phyloP scores from a whole-genome alignment of 192 early-diverging fungal genomes.

The Geranomyces variabilis region DNA sequence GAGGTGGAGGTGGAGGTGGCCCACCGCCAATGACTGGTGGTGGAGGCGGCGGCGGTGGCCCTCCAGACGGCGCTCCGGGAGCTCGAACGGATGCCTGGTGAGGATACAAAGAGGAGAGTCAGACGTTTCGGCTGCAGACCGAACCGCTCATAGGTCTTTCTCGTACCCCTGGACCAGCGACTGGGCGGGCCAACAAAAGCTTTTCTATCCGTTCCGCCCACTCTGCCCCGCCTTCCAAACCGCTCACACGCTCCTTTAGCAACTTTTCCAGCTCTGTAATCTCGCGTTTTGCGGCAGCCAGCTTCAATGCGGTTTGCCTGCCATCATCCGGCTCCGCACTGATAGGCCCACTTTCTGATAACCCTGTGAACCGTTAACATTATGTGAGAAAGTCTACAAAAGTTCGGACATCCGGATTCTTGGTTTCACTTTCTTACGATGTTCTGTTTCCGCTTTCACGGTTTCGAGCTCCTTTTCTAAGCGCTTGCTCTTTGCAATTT shows the following conservation, averaged over 20 bases:
- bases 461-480: slow-evolving; percentile 54
- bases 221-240: slow-evolving; percentile 28
- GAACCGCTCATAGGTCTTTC: not conserved
- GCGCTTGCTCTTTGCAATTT: slow-evolving; percentile 44
- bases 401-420: too few relatives aligned
- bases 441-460: slow-evolving; percentile 20
- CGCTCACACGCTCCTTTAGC: slow-evolving; percentile 33
- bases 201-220: slow-evolving; percentile 25
- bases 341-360: too few relatives aligned
- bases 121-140: not conserved
- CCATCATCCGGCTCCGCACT: not conserved
- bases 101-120: too few relatives aligned
- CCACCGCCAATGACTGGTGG: not conserved
- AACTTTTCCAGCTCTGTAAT: slow-evolving; percentile 33
- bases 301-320: not conserved
- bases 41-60: not conserved
- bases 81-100: too few relatives aligned
- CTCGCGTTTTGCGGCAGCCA: slow-evolving; percentile 34
- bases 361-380: too few relatives aligned
- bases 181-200: not conserved
- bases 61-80: not conserved
- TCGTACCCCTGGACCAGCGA: not conserved
- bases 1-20: not conserved
- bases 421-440: too few relatives aligned
- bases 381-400: too few relatives aligned